Conservation (phyloP, 106 monocot species). For the Hemerocallis citrina region DNA sequence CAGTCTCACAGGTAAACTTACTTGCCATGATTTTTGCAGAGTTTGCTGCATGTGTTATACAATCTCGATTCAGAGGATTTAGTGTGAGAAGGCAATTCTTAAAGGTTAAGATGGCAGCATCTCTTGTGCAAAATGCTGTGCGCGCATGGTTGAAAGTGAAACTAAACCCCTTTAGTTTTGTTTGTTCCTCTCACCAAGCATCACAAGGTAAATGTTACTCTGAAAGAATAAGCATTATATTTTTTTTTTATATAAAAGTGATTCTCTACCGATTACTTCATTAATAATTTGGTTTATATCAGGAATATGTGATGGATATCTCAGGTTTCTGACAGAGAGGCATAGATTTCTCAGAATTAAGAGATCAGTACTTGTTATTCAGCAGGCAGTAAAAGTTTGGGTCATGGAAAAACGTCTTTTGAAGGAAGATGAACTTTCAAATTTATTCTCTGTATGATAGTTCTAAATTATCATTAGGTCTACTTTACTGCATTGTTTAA, state of each 20-base stretch:
- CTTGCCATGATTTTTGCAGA: too few relatives aligned
- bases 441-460: too few relatives aligned
- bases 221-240: neutral
- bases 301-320: slow-evolving; percentile 30
- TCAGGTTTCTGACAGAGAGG: slow-evolving; percentile 35
- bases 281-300: slow-evolving; percentile 2
- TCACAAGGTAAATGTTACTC: slow-evolving; percentile 15
- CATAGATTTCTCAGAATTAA: slow-evolving; percentile 25
- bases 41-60: slow-evolving; percentile 45
- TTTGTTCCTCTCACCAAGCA: neutral
- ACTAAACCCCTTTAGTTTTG: neutral
- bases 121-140: slow-evolving; percentile 27
- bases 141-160: slow-evolving; percentile 29
- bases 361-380: slow-evolving; percentile 30
- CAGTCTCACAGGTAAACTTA: too few relatives aligned
- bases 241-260: neutral
- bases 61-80: slow-evolving; percentile 28
- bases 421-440: neutral
- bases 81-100: slow-evolving; percentile 18
- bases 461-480: too few relatives aligned
- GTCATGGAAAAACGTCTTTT: slow-evolving; percentile 6
- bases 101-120: slow-evolving; percentile 23
- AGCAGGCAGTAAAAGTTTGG: slow-evolving; percentile 29
- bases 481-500: too few relatives aligned
- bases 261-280: neutral